These are phyloP conservation scores for Pseudevernia furfuracea DNA, from an alignment of 495 filamentous ascomycete species.

Conservation along the genomic window DNA sequence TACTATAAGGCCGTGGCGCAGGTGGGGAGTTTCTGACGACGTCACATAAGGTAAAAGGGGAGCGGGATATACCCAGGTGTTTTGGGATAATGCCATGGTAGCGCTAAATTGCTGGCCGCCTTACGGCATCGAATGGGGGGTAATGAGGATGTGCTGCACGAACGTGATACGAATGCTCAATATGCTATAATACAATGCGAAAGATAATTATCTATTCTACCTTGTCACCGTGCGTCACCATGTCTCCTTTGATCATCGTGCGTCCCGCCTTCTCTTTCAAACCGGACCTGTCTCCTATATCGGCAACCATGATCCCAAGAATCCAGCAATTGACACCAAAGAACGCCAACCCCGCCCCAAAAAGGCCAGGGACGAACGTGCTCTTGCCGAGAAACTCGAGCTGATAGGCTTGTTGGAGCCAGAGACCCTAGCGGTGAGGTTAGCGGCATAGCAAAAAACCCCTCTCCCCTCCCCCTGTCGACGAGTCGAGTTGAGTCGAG, in stretches of 20 bases:
- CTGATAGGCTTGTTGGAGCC: constrained; percentile 82
- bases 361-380: constrained; percentile 78
- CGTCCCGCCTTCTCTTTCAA: not conserved
- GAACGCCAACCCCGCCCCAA: constrained; percentile 64
- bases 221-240: not conserved
- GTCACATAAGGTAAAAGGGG: not conserved
- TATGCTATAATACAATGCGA: not conserved
- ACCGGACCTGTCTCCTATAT: constrained; percentile 41
- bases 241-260: not conserved
- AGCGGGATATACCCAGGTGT: constrained; percentile 13
- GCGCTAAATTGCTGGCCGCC: not conserved
- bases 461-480: not conserved
- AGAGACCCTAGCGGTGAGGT: constrained; percentile 48
- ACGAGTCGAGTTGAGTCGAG: too few relatives aligned
- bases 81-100: not conserved
- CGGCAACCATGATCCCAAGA: constrained; percentile 65
- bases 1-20: constrained; percentile 18
- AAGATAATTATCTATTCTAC: not conserved
- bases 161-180: not conserved
- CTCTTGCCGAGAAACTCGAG: constrained; percentile 85
- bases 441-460: too few relatives aligned
- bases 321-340: constrained; percentile 85
- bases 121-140: not conserved
- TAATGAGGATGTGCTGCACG: not conserved
- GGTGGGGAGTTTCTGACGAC: not conserved